Base-by-base conservation (phyloP, 2,329 filamentous ascomycete genomes). In the Fusarium nygamai region DNA sequence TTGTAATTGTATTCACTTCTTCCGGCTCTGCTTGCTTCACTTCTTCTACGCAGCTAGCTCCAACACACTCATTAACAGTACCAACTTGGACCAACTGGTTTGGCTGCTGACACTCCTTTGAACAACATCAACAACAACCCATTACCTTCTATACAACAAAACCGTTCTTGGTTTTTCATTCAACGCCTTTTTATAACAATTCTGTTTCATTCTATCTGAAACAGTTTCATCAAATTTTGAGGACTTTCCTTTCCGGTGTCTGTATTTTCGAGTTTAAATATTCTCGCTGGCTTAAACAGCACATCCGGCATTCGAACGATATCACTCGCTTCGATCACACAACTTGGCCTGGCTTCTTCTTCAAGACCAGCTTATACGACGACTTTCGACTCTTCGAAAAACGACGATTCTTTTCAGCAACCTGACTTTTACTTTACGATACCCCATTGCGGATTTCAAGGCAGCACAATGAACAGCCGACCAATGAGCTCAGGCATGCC, bases 91-190 rank as follows among this genome's bases (percentile, higher is more conserved):
- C 86, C 86, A 88, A 88, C 86, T 87, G 86, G 86, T 84, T 88
- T 88, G 87, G 87, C 86, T 88, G 85, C 85, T 86, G 84, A 86
- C 86, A 81, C 82, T 88, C 85, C 83, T 89, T 88, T 86, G 69
- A 72, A 59, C 41, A 51, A 16, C 20, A 29, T 17, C 43, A 44
- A n/a, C 47, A 59, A 59, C 39, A 72, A 61, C 48, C 67, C 60
- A 67, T 50, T 53, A 56, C 50, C 29, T 54, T 71, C 56, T 63
- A 69, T 66, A 65, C 54, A 75, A 56, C 58, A 66, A 56, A 63
- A 63, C 67, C 68, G 53, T 67, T 53, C 31, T 48, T 61, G 64
- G 69, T 66, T 71, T 68, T 71, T 67, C 44, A 64, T 66, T 64
- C 50, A 63, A 48, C 64, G 31, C 51, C 34, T 59, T 56, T 65